Evolutionary conservation across 768 basidiomycete genomes (phyloP).

Genomic region (Suillus americanus): DNA sequence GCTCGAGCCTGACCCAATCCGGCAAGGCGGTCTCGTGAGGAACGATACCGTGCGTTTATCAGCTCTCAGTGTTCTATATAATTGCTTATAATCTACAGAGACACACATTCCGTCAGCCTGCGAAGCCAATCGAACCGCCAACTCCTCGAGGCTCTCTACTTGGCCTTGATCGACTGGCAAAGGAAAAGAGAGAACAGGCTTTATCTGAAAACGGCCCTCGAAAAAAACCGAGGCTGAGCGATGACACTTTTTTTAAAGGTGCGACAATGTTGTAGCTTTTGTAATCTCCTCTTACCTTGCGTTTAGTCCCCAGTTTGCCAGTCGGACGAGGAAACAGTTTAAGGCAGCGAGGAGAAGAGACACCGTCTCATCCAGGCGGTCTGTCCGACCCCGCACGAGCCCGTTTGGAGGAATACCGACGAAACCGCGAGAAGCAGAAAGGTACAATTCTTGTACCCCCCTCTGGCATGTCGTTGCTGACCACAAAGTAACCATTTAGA

Average conservation of each 20-base stretch:
- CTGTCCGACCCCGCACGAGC: conserved; percentile 73
- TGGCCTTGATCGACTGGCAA: conserved; percentile 85
- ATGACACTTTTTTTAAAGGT: conserved; percentile 89
- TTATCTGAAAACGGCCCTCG: conserved; percentile 44
- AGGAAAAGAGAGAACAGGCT: conserved; percentile 76
- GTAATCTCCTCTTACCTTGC: neutral
- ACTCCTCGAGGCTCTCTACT: conserved; percentile 79
- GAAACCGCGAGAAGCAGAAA: conserved; percentile 65
- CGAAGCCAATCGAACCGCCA: conserved; percentile 69
- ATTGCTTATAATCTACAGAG: conserved; percentile 41
- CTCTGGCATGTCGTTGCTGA: neutral
- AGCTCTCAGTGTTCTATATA: neutral
- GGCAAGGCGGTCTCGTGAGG: conserved; percentile 77
- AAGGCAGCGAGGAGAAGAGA: conserved; percentile 82
- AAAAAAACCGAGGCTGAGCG: conserved; percentile 61
- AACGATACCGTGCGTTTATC: conserved; percentile 54
- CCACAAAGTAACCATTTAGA: conserved; percentile 39
- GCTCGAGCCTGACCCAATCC: conserved; percentile 73
- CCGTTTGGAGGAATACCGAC: conserved; percentile 75
- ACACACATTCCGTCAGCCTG: conserved; percentile 81
- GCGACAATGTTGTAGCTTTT: conserved; percentile 13
- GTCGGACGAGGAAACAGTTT: conserved; percentile 50
- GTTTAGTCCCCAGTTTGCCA: conserved; percentile 77
- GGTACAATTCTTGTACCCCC: conserved; percentile 37
- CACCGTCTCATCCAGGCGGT: conserved; percentile 91